A percentile compares a stretch with the other conserved stretches of the same genome.
Conservation (phyloP, 192 early-diverging fungal species). For the Jimgerdemannia flammicorona region DNA sequence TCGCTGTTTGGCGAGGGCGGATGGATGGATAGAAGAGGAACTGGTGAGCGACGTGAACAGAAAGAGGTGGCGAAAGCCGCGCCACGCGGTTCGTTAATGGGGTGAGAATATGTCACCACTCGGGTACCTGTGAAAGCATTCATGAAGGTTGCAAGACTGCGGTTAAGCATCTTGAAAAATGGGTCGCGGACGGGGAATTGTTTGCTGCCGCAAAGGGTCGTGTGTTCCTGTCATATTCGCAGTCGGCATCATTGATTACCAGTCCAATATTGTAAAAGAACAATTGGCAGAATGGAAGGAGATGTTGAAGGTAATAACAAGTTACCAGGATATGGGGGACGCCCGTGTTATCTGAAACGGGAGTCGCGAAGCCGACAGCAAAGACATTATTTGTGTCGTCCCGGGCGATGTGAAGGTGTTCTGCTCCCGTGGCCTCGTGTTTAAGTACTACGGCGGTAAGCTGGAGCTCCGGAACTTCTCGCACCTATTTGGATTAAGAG, state of each 20-base stretch:
- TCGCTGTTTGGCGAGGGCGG: constrained; percentile 35
- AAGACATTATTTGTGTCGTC: constrained; percentile 94
- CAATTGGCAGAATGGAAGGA: no score
- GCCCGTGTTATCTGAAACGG: constrained; percentile 76
- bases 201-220: constrained; percentile 85
- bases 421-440: constrained; percentile 75
- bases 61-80: no score
- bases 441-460: constrained; percentile 70
- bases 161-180: constrained; percentile 98
- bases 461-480: constrained; percentile 70
- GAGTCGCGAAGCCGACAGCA: constrained; percentile 87
- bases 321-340: constrained; percentile 84
- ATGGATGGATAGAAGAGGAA: not conserved
- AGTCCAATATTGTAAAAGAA: no score
- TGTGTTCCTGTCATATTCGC: constrained; percentile 63
- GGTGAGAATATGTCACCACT: not conserved
- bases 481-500: constrained; percentile 28
- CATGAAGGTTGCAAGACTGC: constrained; percentile 95
- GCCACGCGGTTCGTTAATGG: not conserved
- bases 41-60: not conserved
- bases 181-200: constrained; percentile 93
- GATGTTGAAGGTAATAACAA: not conserved
- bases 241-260: not conserved
- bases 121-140: constrained; percentile 83
- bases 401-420: constrained; percentile 84